Evolutionary conservation across 202 grass and related monocot species (phyloP), one percentile per base, ranked within the genome.

Genomic region (Elaeis oleifera): DNA sequence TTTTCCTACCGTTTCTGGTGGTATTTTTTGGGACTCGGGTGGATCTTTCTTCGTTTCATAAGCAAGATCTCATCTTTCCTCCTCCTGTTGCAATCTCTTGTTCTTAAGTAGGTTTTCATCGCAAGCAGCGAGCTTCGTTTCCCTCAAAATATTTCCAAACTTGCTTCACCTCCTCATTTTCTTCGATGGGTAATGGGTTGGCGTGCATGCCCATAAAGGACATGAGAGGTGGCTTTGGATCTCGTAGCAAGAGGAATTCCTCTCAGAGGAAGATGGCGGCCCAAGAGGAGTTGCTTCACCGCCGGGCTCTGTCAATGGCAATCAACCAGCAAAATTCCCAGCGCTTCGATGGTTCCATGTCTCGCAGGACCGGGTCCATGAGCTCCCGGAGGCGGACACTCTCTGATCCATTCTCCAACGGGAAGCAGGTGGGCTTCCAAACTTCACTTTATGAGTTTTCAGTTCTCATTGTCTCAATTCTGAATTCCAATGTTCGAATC

Each of bases 281-380:
- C 25, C 88, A 99, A 77, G 94, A 92, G 73, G 94, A 99, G 85
- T 67, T 86, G 13, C 68, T 92, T 54, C 94, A 92, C 78, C 85
- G 80, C 24, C 94, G 78, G 79, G 94, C 88, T 23, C 82, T 99
- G 18, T 88, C 94, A 53, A 86, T 89, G 73, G 94, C 94, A 28
- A 86, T 86, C 58, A 83, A 90, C 72, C 82, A 11, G 36, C 36
- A 85, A 77, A 85, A 89, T 75, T 83, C 80, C 15, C 80, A 83
- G 39, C 68, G 80, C 39, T 90, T 99, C 76, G 94, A 99, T 51
- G 88, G 88, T 55, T 97, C 94, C 54, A 86, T 97, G 88, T 97
- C 94, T 16, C 80, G 88, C 61, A 70, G 94, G 71, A 83, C 86
- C 48, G 94, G 94, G 54, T 70, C 75, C 68, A 77, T 81, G 56